Base-by-base conservation (phyloP, 306 rosid genomes). In the Citrullus mucosospermus region DNA sequence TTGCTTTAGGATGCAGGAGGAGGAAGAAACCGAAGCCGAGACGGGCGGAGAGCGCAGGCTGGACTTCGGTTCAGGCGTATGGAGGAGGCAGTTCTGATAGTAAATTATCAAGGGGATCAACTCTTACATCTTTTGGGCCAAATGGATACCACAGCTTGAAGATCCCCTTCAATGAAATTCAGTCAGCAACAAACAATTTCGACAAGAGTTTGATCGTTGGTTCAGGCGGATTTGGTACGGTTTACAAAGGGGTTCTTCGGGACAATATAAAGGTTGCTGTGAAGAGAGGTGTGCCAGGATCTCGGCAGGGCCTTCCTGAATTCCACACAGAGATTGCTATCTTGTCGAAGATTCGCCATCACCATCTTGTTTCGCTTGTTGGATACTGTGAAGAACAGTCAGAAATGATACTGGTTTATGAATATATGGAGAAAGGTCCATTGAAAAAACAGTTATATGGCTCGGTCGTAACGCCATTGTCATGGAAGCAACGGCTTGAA, bases 241-340 rank as follows among this genome's bases (percentile, higher is more conserved):
- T 96, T 54, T 96, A 81, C 88, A 91, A 90, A 77, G 99, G 89
- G 61, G 86, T 83, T 39, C 89, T 96, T 50, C 82, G 83, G 85
- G 94, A 96, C 85, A 91, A 89, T 65, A 83, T 81, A 9, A 92
- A 90, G 81, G 98, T 96, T 78, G 98, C 99, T 4, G 98, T 96
- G 79, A 96, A 96, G 91, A 89, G 99, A 86, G 96, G 97, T 39
- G 85, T 88, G 88, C 99, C 94, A 0, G 99, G 99, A 55, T 96
- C 99, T 55, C 85, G 99, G 85, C 98, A 96, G 79, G 99, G 99
- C 84, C 96, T 92, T 84, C 98, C 99, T 22, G 99, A 96, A 81
- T 96, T 96, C 85, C 99, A 96, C 28, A 85, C 96, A 10, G 98
- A 96, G 83, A 96, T 96, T 69, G 77, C 97, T 46, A 79, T 96